phyloP scores from a whole-genome alignment of 352 stramenopile species.

The Globisporangium orthogonon region DNA sequence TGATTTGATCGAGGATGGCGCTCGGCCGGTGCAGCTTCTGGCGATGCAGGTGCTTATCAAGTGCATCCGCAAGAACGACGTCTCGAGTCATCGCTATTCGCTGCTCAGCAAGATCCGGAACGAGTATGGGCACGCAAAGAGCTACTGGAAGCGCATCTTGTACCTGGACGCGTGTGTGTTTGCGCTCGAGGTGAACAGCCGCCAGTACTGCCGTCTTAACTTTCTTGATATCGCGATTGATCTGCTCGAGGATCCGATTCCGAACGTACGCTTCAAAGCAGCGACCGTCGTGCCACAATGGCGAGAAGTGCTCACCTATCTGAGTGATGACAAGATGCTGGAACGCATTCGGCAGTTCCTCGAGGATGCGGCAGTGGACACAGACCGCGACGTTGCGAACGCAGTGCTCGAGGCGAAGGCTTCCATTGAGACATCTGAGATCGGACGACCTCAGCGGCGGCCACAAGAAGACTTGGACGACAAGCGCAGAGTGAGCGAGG shows the following conservation, averaged over 20 bases:
- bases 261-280: conserved; percentile 74
- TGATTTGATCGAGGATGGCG: conserved; percentile 70
- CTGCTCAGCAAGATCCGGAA: conserved; percentile 58
- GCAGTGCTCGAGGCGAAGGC: conserved; percentile 37
- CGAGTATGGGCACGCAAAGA: conserved; percentile 68
- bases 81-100: conserved; percentile 58
- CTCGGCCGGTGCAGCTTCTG: conserved; percentile 62
- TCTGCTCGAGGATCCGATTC: conserved; percentile 61
- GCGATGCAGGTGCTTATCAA: conserved; percentile 59
- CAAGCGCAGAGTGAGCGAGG: conserved; percentile 46
- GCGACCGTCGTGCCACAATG: conserved; percentile 55
- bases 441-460: conserved; percentile 23
- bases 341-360: conserved; percentile 66
- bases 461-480: conserved; percentile 57
- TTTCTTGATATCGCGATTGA: conserved; percentile 75
- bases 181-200: conserved; percentile 58
- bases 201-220: conserved; percentile 67
- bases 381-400: conserved; percentile 61
- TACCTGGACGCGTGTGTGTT: conserved; percentile 67
- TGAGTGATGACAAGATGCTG: conserved; percentile 65
- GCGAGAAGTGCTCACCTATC: conserved; percentile 45
- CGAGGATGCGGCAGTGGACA: conserved; percentile 49
- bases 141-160: conserved; percentile 69
- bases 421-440: conserved; percentile 31
- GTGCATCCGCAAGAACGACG: conserved; percentile 65